phyloP scores from a whole-genome alignment of 495 filamentous ascomycete genomes.

The Tuber microsphaerosporum region DNA sequence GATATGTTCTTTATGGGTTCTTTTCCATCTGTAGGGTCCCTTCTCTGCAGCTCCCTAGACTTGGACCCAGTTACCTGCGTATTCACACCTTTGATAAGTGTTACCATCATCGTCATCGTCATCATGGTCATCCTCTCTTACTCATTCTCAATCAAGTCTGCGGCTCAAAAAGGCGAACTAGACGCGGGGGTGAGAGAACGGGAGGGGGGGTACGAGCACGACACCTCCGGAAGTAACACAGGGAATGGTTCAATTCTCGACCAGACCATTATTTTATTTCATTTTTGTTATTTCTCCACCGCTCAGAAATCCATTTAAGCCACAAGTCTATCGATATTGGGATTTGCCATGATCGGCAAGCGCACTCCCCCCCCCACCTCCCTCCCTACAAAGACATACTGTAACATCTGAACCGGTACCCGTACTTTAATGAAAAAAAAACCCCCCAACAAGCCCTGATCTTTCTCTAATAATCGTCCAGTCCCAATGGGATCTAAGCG shows the following conservation, averaged over 20 bases:
- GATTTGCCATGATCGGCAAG: not conserved
- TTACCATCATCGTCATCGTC: not conserved
- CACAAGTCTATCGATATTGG: not conserved
- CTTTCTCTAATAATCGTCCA: not conserved
- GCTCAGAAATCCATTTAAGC: not conserved
- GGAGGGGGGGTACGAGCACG: not conserved
- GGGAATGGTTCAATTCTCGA: not conserved
- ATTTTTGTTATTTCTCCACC: no score
- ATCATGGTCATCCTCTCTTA: not conserved
- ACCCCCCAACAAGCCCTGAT: not conserved
- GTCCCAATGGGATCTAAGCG: not conserved
- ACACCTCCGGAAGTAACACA: not conserved
- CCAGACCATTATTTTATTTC: not conserved
- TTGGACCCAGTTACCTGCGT: constrained; percentile 1
- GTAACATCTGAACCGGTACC: not conserved
- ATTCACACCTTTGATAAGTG: not conserved
- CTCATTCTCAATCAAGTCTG: not conserved
- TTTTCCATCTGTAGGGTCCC: not conserved
- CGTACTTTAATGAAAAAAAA: not conserved
- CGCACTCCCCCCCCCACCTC: not conserved
- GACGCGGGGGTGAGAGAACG: no score
- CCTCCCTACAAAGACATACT: not conserved
- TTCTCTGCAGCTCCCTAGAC: not conserved
- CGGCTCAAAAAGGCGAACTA: not conserved
- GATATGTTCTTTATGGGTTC: not conserved